Conservation (phyloP, 2,329 filamentous ascomycete genomes). For the Acarospora socialis region DNA sequence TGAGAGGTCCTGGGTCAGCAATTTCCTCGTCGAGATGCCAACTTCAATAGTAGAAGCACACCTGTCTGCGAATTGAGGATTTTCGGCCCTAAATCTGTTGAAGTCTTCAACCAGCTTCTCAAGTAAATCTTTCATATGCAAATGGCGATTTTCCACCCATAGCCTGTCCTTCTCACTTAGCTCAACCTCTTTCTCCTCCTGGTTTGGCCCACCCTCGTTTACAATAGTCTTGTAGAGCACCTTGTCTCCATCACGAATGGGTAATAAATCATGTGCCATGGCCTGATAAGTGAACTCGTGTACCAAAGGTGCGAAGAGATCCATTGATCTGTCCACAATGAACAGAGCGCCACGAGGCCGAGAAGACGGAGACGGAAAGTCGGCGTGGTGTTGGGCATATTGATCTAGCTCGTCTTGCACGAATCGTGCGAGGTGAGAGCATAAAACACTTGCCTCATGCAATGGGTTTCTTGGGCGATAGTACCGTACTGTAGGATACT, state of each 20-base stretch:
- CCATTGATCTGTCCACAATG: constrained; percentile 86
- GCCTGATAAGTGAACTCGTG: constrained; percentile 98
- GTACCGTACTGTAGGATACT: constrained; percentile 87
- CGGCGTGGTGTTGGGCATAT: constrained; percentile 69
- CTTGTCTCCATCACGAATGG: constrained; percentile 78
- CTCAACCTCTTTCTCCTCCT: constrained; percentile 80
- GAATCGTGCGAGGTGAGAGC: constrained; percentile 75
- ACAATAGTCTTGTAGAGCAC: constrained; percentile 68
- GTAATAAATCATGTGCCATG: constrained; percentile 88
- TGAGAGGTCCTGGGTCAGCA: background rate
- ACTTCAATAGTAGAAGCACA: constrained; percentile 15
- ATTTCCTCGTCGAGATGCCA: background rate
- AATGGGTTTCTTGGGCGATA: constrained; percentile 60
- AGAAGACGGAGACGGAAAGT: constrained; percentile 61
- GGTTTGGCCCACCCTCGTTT: constrained; percentile 56
- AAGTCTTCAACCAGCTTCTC: constrained; percentile 88
- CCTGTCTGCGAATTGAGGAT: constrained; percentile 78
- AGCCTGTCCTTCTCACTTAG: constrained; percentile 82
- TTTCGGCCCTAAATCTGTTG: constrained; percentile 76
- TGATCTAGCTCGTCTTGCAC: constrained; percentile 83
- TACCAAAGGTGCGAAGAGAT: constrained; percentile 70
- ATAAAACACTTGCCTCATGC: constrained; percentile 81
- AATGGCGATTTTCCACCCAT: constrained; percentile 88
- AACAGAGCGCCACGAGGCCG: constrained; percentile 71
- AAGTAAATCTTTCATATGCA: constrained; percentile 96